These are phyloP conservation scores for Sarcocystis neurona DNA, from an alignment of 169 alveolate species.

Conservation along the genomic window DNA sequence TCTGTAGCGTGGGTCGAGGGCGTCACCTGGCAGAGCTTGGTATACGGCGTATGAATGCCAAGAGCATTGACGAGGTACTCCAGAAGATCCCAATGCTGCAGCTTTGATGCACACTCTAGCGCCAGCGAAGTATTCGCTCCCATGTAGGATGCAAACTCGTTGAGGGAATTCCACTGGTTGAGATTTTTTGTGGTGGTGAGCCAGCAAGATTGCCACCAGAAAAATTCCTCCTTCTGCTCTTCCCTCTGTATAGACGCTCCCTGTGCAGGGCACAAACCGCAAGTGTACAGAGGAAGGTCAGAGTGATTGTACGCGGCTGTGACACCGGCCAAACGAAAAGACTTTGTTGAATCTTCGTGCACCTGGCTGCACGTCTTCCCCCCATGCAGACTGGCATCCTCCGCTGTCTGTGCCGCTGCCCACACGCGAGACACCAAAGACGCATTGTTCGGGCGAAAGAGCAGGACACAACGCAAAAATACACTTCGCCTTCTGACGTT, in stretches of 20 bases:
- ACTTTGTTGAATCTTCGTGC: too few relatives aligned
- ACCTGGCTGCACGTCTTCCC: too few relatives aligned
- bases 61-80: constrained; percentile 63
- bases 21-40: constrained; percentile 57
- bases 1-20: too few relatives aligned
- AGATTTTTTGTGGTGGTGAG: constrained; percentile 68
- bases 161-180: constrained; percentile 72
- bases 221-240: constrained; percentile 55
- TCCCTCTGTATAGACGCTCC: constrained; percentile 35
- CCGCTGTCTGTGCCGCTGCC: too few relatives aligned
- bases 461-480: neutral
- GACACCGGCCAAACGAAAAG: too few relatives aligned
- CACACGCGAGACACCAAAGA: neutral
- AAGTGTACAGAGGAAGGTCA: neutral
- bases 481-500: neutral
- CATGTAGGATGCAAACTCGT: constrained; percentile 66
- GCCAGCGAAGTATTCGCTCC: constrained; percentile 68
- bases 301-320: neutral
- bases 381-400: too few relatives aligned
- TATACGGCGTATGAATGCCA: constrained; percentile 32
- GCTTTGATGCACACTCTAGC: constrained; percentile 72
- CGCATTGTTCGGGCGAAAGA: neutral
- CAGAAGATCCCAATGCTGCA: constrained; percentile 71
- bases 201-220: constrained; percentile 65
- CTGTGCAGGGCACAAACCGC: constrained; percentile 11